Percentiles rank a stretch among this genome's conserved stretches.
These are phyloP conservation scores for Yamadazyma dushanensis DNA, from an alignment of 1,139 yeast species.

Conservation along the genomic window DNA sequence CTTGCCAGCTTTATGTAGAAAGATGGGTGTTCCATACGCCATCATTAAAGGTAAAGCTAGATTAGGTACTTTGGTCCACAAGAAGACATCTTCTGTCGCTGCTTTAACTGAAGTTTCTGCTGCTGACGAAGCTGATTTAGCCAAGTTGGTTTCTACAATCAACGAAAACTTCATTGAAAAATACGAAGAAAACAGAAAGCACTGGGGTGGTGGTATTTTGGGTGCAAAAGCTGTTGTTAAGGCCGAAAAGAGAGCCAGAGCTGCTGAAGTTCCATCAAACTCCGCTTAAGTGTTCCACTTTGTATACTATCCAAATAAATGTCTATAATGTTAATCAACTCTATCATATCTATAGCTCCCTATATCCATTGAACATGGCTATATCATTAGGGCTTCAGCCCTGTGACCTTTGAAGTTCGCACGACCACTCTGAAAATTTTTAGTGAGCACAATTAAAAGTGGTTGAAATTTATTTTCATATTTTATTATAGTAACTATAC, in stretches of 20 bases:
- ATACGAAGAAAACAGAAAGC: slow-evolving; percentile 93
- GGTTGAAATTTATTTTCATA: slow-evolving; percentile 10
- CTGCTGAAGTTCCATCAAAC: slow-evolving; percentile 27
- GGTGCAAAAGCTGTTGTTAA: slow-evolving; percentile 90
- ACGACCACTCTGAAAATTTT: slow-evolving; percentile 10
- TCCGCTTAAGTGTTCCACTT: slow-evolving; percentile 5
- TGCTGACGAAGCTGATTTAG: slow-evolving; percentile 92
- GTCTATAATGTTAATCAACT: slow-evolving; percentile 6
- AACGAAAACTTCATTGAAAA: slow-evolving; percentile 89
- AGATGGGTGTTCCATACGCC: slow-evolving; percentile 99
- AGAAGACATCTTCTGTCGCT: slow-evolving; percentile 95
- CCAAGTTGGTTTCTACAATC: slow-evolving; percentile 88
- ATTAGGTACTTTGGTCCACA: slow-evolving; percentile 95
- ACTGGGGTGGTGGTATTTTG: slow-evolving; percentile 99
- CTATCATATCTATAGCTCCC: background rate
- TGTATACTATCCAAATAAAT: background rate
- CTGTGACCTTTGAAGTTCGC: slow-evolving; percentile 10
- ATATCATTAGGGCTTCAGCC: slow-evolving; percentile 10
- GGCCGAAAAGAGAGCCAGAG: slow-evolving; percentile 48
- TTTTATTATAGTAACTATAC: slow-evolving; percentile 9
- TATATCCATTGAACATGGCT: no score
- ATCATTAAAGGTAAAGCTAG: slow-evolving; percentile 98
- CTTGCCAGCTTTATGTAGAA: slow-evolving; percentile 97
- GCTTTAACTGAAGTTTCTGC: slow-evolving; percentile 93
- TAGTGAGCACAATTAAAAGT: slow-evolving; percentile 6